Conservation (phyloP, 2,329 filamentous ascomycete species). For the Stagonosporopsis cucurbitacearum region DNA sequence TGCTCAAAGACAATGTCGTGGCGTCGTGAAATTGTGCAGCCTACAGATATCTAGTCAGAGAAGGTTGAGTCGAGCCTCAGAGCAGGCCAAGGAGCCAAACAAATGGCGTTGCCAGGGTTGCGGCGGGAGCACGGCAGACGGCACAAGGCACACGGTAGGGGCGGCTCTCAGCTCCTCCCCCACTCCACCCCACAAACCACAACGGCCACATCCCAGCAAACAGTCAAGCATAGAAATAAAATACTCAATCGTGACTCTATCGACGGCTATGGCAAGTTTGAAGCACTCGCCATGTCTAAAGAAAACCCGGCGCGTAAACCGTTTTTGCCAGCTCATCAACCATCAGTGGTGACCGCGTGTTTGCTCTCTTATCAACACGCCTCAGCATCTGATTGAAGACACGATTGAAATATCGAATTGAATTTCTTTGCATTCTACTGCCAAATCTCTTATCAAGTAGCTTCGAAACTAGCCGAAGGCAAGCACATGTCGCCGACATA, state of each 20-base stretch:
- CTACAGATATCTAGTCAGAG: not conserved
- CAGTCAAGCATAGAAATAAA: not conserved
- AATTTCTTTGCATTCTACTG: no score
- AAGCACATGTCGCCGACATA: no score
- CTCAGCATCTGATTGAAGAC: no score
- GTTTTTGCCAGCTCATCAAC: no score
- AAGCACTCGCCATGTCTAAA: no score
- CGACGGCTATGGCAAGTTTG: not conserved
- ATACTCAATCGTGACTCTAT: not conserved
- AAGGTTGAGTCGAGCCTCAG: constrained; percentile 12
- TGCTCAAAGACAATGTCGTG: not conserved
- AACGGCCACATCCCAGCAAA: not conserved
- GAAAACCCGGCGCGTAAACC: no score
- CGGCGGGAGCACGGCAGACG: constrained; percentile 4
- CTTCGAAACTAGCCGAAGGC: no score
- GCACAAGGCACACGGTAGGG: not conserved
- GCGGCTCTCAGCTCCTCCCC: not conserved
- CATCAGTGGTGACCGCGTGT: no score
- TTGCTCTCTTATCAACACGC: no score
- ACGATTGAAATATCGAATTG: no score
- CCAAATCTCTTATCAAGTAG: no score
- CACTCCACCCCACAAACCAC: not conserved
- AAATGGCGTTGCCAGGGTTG: constrained; percentile 11
- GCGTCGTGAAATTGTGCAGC: constrained; percentile 6
- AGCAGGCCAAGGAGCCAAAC: constrained; percentile 4